phyloP scores from a whole-genome alignment of 768 basidiomycete species.

The Phaffia tasmanica region DNA sequence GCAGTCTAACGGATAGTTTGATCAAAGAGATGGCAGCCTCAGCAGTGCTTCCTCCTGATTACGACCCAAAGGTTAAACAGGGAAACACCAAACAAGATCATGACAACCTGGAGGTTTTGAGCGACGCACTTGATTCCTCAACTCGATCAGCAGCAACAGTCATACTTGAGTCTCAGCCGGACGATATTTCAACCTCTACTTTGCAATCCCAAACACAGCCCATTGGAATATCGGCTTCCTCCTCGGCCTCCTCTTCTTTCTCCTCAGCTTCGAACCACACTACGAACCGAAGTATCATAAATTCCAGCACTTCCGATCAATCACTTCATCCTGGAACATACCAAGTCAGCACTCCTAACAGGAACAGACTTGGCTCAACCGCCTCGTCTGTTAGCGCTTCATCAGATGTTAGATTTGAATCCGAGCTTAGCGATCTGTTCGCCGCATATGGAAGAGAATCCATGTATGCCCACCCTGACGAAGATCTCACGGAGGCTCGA shows the following conservation, averaged over 20 bases:
- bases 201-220: too few relatives aligned
- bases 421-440: conserved; percentile 9
- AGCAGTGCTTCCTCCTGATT: too few relatives aligned
- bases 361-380: neutral
- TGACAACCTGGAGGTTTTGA: too few relatives aligned
- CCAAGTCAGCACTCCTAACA: neutral
- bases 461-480: neutral
- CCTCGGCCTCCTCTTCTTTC: neutral
- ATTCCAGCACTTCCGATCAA: neutral
- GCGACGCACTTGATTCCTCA: too few relatives aligned
- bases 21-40: too few relatives aligned
- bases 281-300: neutral
- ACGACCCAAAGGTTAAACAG: too few relatives aligned
- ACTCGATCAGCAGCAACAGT: too few relatives aligned
- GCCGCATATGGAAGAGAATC: conserved; percentile 11
- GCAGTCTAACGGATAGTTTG: too few relatives aligned
- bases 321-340: neutral
- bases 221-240: neutral
- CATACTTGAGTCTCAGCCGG: too few relatives aligned
- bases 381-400: neutral
- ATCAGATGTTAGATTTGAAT: neutral
- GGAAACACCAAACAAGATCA: too few relatives aligned
- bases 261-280: neutral
- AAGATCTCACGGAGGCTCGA: neutral
- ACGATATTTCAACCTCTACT: too few relatives aligned